Evolutionary conservation across 768 basidiomycete genomes (phyloP).

Genomic region (Pleurotus tuber-regium): DNA sequence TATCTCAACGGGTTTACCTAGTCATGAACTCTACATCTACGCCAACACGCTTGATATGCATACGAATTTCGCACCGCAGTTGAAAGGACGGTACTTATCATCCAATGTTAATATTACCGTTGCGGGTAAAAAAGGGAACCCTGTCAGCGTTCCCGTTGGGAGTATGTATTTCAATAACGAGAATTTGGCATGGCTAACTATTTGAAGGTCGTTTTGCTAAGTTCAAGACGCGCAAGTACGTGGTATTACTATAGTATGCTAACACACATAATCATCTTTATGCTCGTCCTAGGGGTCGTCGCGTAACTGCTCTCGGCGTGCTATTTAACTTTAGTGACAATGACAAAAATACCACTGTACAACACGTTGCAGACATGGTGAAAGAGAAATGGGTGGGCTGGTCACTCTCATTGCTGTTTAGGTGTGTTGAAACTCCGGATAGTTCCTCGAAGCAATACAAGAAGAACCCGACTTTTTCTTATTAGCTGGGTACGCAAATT

Average conservation of each 20-base stretch:
- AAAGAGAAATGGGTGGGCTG: constrained; percentile 68
- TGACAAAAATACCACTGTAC: constrained; percentile 71
- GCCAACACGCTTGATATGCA: constrained; percentile 65
- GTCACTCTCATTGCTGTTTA: not conserved
- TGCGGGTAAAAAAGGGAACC: constrained; percentile 33
- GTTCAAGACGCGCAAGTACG: constrained; percentile 71
- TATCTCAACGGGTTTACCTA: constrained; percentile 20
- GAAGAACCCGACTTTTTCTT: constrained; percentile 84
- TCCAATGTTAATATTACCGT: constrained; percentile 86
- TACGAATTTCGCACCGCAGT: constrained; percentile 60
- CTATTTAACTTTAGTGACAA: constrained; percentile 76
- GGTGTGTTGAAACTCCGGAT: not conserved
- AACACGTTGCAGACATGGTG: constrained; percentile 69
- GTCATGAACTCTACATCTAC: constrained; percentile 80
- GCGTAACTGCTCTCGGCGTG: constrained; percentile 77
- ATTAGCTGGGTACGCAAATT: constrained; percentile 51
- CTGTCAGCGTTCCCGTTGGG: constrained; percentile 34
- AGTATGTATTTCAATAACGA: constrained; percentile 15
- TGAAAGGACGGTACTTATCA: constrained; percentile 73
- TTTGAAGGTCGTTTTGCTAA: constrained; percentile 58
- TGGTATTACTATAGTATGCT: not conserved
- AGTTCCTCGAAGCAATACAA: constrained; percentile 76
- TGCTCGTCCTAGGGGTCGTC: constrained; percentile 46
- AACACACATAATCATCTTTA: not conserved
- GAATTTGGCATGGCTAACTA: not conserved